A percentile compares a stretch with the other conserved stretches of the same genome.
Evolutionary conservation across 179 eudicot genomes (phyloP).

Genomic region (Pouteria campechiana): DNA sequence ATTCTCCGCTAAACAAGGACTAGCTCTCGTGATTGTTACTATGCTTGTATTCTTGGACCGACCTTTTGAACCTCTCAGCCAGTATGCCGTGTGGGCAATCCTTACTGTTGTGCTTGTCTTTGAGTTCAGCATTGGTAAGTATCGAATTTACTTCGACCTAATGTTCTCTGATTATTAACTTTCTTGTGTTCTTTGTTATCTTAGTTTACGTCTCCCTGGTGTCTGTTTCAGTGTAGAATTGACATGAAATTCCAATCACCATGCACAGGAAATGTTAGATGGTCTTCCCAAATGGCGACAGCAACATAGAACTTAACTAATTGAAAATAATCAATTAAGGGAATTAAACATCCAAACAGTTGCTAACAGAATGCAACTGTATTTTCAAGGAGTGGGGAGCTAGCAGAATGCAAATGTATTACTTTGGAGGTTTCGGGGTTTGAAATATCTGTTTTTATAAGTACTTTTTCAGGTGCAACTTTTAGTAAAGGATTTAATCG

Average conservation of each 20-base stretch:
- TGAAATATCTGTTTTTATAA: neutral
- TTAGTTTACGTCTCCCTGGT: neutral
- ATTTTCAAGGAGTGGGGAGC: too few relatives aligned
- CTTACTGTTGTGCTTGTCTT: constrained; percentile 49
- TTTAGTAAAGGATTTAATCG: constrained; percentile 41
- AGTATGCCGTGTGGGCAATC: constrained; percentile 46
- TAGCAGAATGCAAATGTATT: too few relatives aligned
- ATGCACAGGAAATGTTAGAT: too few relatives aligned
- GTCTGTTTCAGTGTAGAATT: neutral
- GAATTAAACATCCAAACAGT: too few relatives aligned
- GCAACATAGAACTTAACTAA: too few relatives aligned
- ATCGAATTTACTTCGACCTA: neutral
- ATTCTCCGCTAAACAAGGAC: constrained; percentile 38
- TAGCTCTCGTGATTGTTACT: constrained; percentile 28
- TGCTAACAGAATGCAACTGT: too few relatives aligned
- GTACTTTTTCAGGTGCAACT: constrained; percentile 25
- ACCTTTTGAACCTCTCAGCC: constrained; percentile 26
- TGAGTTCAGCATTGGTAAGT: constrained; percentile 44
- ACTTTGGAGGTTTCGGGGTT: too few relatives aligned
- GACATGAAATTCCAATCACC: neutral
- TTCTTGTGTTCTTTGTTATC: neutral
- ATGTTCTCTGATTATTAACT: neutral
- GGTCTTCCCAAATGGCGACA: too few relatives aligned
- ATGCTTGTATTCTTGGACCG: constrained; percentile 30
- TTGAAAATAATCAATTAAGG: too few relatives aligned